Evolutionary conservation across 129 eudicot genomes (phyloP), one percentile per base, ranked within the genome.

Genomic region (Pulicaria dysenterica): DNA sequence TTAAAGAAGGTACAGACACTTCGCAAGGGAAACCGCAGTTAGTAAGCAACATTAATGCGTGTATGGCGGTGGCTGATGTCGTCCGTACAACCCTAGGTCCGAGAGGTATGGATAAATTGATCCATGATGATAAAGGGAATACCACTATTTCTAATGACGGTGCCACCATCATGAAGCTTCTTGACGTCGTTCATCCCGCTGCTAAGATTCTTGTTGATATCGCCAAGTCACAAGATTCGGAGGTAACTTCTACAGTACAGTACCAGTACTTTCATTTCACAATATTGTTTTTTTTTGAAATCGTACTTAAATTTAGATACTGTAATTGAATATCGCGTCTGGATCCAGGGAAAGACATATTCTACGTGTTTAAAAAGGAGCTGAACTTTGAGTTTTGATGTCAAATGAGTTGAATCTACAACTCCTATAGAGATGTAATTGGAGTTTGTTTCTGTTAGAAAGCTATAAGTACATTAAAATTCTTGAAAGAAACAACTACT

Each of bases 101-200:
- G 0, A 82, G 99, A 62, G 99, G 99, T 41, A 88, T 95, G 99
- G 99, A 95, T 82, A 95, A 95, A 80, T 71, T 95, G 83, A 95
- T 95, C 82, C 99, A 95, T 36, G 99, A 95, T 62, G 97, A 90
- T 4, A 90, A 83, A 77, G 99, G 99, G 11, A 91, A 88, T 63
- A 95, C 99, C 47, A 95, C 99, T 72, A 90, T 95, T 51, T 90
- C 97, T 3, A 95, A 95, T 45, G 99, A 95, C 3, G 99, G 99
- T 19, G 99, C 99, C 38, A 95, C 99, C n/a, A 95, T 95, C 62
- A 95, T 95, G 99, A 95, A 95, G 89, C 89, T 95, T 59, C 97
- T 95, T 8, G 99, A 95, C 64, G 83, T 95, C 57, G 83, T 95
- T 53, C 99, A 95, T 64, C 99, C 99, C 5, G 99, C 96, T 16